These are phyloP conservation scores for Papiliotrema nemorosa DNA, from an alignment of 1,284 basidiomycete genomes.

Conservation along the genomic window DNA sequence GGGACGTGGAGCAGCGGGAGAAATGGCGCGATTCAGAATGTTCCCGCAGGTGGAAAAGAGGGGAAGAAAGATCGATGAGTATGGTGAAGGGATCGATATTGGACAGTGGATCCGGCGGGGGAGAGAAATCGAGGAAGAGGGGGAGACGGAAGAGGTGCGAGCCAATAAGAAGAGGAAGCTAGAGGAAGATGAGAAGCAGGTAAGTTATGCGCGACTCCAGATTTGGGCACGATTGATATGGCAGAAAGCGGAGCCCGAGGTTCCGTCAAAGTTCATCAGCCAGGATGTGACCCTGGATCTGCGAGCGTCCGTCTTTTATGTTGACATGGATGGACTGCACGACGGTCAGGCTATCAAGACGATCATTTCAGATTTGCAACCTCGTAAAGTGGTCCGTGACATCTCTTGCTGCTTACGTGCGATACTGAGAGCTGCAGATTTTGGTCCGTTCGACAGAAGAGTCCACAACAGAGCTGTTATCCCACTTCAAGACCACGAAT, in stretches of 20 bases:
- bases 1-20: conserved; percentile 41
- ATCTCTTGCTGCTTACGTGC: not conserved
- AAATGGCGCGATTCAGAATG: conserved; percentile 73
- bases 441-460: conserved; percentile 71
- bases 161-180: conserved; percentile 66
- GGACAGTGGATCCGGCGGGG: conserved; percentile 89
- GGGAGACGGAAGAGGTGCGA: conserved; percentile 72
- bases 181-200: conserved; percentile 78
- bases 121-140: conserved; percentile 80
- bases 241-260: conserved; percentile 69
- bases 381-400: conserved; percentile 75
- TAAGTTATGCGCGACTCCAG: conserved; percentile 36
- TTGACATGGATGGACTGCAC: conserved; percentile 93
- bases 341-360: conserved; percentile 96
- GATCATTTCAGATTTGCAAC: conserved; percentile 93
- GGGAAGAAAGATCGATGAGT: conserved; percentile 87
- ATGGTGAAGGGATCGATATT: conserved; percentile 91
- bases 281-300: conserved; percentile 71
- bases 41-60: conserved; percentile 93
- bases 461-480: conserved; percentile 68
- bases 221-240: not conserved
- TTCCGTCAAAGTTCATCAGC: conserved; percentile 86
- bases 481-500: conserved; percentile 71
- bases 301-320: conserved; percentile 77
- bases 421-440: conserved; percentile 57